These are phyloP conservation scores for Calocybe gambosa DNA, from an alignment of 1,284 basidiomycete species.

Conservation along the genomic window DNA sequence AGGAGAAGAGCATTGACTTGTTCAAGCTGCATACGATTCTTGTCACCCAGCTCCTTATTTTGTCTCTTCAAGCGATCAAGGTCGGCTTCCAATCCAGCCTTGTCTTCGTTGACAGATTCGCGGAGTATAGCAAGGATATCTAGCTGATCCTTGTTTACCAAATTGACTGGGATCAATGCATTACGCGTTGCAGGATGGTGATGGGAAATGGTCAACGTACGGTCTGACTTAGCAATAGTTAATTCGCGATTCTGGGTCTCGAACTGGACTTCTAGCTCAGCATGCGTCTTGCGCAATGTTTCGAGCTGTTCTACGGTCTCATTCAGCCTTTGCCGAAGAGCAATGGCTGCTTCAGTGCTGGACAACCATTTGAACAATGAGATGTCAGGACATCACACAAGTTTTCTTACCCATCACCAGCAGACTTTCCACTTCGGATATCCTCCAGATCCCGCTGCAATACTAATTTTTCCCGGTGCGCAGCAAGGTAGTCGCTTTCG, in stretches of 20 bases:
- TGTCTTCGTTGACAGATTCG: slow-evolving; percentile 86
- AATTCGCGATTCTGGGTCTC: slow-evolving; percentile 67
- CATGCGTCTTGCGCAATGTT: slow-evolving; percentile 56
- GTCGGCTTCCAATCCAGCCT: slow-evolving; percentile 67
- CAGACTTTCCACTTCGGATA: slow-evolving; percentile 77
- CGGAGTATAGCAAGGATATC: slow-evolving; percentile 79
- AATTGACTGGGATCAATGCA: slow-evolving; percentile 47
- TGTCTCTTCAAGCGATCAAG: slow-evolving; percentile 60
- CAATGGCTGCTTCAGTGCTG: slow-evolving; percentile 83
- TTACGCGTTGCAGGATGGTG: not conserved
- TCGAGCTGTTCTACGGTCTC: slow-evolving; percentile 86
- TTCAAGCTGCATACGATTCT: slow-evolving; percentile 88
- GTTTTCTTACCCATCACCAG: slow-evolving; percentile 69
- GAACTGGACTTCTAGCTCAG: slow-evolving; percentile 69
- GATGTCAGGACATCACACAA: not conserved
- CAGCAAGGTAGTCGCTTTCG: slow-evolving; percentile 82
- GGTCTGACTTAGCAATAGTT: slow-evolving; percentile 80
- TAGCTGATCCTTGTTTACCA: slow-evolving; percentile 82
- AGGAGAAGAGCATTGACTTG: slow-evolving; percentile 82
- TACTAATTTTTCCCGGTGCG: slow-evolving; percentile 79
- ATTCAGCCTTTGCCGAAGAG: slow-evolving; percentile 80
- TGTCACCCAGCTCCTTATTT: slow-evolving; percentile 71
- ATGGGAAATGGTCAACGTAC: slow-evolving; percentile 39
- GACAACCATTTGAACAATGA: not conserved
- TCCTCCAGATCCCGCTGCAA: slow-evolving; percentile 83